phyloP scores from a whole-genome alignment of 2,329 filamentous ascomycete species.

The Botrytis fabae region DNA sequence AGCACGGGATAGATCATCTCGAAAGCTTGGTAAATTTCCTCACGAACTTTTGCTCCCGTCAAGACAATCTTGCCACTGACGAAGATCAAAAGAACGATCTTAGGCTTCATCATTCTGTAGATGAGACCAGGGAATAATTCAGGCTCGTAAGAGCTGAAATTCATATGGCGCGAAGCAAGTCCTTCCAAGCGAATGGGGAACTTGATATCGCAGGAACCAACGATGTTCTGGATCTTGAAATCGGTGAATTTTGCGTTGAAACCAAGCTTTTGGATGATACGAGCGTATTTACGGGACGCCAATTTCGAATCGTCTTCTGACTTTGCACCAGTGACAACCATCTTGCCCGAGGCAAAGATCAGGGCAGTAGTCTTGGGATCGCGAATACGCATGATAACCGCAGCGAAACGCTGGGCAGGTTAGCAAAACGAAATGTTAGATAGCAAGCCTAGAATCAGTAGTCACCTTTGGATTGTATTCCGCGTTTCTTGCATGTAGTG shows the following conservation, averaged over 20 bases:
- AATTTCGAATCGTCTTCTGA: slow-evolving; percentile 98
- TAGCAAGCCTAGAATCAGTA: slow-evolving; percentile 48
- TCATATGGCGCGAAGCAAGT: slow-evolving; percentile 94
- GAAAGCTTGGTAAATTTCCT: slow-evolving; percentile 97
- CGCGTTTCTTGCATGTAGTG: slow-evolving; percentile 94
- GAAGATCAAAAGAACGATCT: slow-evolving; percentile 97
- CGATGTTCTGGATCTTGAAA: slow-evolving; percentile 99
- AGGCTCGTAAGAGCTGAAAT: slow-evolving; percentile 98
- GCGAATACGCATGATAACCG: slow-evolving; percentile 99
- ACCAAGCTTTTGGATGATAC: slow-evolving; percentile 98
- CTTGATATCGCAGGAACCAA: slow-evolving; percentile 98
- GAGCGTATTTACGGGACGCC: slow-evolving; percentile 94
- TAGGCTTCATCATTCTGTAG: slow-evolving; percentile 99
- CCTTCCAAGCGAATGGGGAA: slow-evolving; percentile 97
- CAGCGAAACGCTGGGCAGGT: slow-evolving; percentile 81
- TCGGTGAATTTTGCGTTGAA: slow-evolving; percentile 99
- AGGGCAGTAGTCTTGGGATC: slow-evolving; percentile 98
- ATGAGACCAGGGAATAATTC: slow-evolving; percentile 98
- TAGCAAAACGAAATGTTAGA: slow-evolving; percentile 44
- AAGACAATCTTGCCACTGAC: slow-evolving; percentile 98
- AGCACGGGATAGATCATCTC: slow-evolving; percentile 97
- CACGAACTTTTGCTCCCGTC: slow-evolving; percentile 94
- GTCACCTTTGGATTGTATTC: slow-evolving; percentile 97
- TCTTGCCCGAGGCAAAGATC: slow-evolving; percentile 98
- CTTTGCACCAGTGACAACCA: slow-evolving; percentile 98